Evolutionary conservation across 2,329 filamentous ascomycete genomes (phyloP), one percentile per base, ranked within the genome.

Genomic region (Fusarium marasasianum): DNA sequence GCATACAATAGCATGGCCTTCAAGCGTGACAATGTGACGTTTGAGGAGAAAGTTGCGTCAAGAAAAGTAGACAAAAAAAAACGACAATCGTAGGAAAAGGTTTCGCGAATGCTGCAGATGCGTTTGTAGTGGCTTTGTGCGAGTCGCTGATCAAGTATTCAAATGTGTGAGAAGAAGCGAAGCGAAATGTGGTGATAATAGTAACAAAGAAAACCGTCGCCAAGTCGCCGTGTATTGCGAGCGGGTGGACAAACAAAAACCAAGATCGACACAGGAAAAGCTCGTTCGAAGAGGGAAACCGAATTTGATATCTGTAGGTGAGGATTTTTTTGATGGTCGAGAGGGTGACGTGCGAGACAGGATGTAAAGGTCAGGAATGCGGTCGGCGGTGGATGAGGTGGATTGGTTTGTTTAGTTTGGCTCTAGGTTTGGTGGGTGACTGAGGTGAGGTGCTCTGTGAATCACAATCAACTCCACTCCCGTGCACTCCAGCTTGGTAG

Each of bases 281-380:
- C 38, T 65, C 66, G 58, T 35, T 50, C 45, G 63, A 63, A 50
- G 43, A 66, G 33, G 60, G 61, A 45, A 47, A 44, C 55, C 31
- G 53, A 58, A 55, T 76, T 66, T 72, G 73, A 64, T 68, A 69
- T 61, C 56, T 56, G 50, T 58, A 65, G 65, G 60, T 62, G 61
- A 65, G 60, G 33, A 69, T 63, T 69, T 71, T 65, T 60, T 56
- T 24, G 69, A 70, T 43, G 57, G 67, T 71, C 75, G 69, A 31
- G 63, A 65, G 66, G 72, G 76, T 75, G 76, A 78, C 73, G 75
- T 79, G 77, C 75, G 65, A 79, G 70, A 76, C 73, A 76, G 53
- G 72, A 75, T 76, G 71, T 58, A 51, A 73, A 77, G 76, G 75
- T 76, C 72, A 77, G 72, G 76, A 78, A 79, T 78, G 75, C 62